Evolutionary conservation across 352 stramenopile species (phyloP), one percentile per base, ranked within the genome.

Genomic region (Globisporangium solare): DNA sequence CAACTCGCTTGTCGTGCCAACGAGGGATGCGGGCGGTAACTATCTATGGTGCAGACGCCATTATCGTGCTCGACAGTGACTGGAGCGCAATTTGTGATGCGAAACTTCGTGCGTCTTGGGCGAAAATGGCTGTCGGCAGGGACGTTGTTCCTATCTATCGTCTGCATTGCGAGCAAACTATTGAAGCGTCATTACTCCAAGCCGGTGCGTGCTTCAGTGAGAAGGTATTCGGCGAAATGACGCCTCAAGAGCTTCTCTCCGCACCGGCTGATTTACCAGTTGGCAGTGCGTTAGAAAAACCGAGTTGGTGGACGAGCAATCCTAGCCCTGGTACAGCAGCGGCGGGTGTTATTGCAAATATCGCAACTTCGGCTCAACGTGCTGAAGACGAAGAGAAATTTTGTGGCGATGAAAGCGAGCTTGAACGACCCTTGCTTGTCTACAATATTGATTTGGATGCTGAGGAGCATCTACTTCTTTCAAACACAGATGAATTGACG

Each of bases 21-120:
- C 53, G 75, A 6, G 81, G 79, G 2, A 71, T 57, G 7, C 79
- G 70, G 10, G 71, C 81, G 4, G 70, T 77, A 1, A 78, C 79
- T 7, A 70, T 92, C 24, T 94, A 86, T 54, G 85, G 85, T 13
- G 76, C 72, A 0, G 81, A 94, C 18, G 79, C 71, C n/a, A 80
- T 94, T 20, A 54, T 94, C 31, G 83, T 94, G 1, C 47, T 94
- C 10, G 85, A 94, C 45, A 87, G 83, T 60, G 85, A 94, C 43
- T 94, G 84, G 84, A 88, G 88, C 32, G 68, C 77, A 1, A 77
- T 72, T 6, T 92, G 82, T 54, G 84, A 94, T 42, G 83, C 85
- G 13, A 94, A 94, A 45, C 60, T 94, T 49, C 82, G 85, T 2
- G 85, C 85, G 7, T 79, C 74, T 43, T 94, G 82, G 82, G 83